These are phyloP conservation scores for Cladosporium oxysporum DNA, from an alignment of 2,329 filamentous ascomycete genomes.

Conservation along the genomic window DNA sequence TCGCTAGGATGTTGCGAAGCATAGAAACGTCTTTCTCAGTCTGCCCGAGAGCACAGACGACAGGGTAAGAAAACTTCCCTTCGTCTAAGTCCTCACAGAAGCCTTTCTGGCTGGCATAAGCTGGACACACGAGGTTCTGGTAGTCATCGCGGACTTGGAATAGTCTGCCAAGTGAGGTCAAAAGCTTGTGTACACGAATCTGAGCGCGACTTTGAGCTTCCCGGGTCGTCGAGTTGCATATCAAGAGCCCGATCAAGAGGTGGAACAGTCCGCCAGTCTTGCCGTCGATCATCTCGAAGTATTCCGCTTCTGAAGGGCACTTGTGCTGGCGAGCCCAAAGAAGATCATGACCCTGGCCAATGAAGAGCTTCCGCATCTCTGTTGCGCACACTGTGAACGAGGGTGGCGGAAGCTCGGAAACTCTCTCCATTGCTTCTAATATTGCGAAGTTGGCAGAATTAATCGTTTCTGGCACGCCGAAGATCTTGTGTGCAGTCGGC, in stretches of 20 bases:
- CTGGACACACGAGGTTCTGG: neutral
- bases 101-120: neutral
- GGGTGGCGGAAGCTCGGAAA: neutral
- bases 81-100: slow-evolving; percentile 6
- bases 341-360: slow-evolving; percentile 2
- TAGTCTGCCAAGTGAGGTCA: neutral
- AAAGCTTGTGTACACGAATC: neutral
- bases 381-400: neutral
- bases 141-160: slow-evolving; percentile 7
- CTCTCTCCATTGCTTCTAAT: neutral
- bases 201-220: neutral
- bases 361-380: slow-evolving; percentile 1
- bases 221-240: neutral
- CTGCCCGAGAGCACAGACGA: neutral
- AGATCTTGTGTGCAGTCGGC: neutral
- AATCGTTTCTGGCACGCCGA: slow-evolving; percentile 1
- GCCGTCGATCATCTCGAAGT: slow-evolving; percentile 1
- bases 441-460: slow-evolving; percentile 3
- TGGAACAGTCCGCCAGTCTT: neutral
- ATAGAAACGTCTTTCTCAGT: neutral
- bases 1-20: neutral
- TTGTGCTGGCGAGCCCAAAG: neutral
- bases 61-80: neutral
- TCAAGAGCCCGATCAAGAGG: neutral
- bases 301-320: neutral